A percentile compares a stretch with the other conserved stretches of the same genome.
Evolutionary conservation across 139 green algal species (phyloP).

Genomic region (Desmodesmus armatus): DNA sequence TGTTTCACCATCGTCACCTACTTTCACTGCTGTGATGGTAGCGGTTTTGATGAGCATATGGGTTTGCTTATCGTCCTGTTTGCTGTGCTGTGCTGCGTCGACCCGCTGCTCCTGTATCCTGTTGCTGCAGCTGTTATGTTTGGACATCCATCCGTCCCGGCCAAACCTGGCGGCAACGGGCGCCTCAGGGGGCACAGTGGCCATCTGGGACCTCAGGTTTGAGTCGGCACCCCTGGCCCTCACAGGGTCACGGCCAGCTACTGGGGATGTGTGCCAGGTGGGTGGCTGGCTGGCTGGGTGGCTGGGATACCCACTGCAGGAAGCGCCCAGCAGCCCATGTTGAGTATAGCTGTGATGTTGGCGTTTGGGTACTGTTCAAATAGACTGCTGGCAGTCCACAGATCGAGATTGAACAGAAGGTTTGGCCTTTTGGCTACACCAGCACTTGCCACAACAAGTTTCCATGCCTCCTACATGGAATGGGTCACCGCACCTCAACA

Average conservation of each 20-base stretch:
- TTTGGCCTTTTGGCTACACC: neutral
- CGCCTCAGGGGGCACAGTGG: slow-evolving; percentile 50
- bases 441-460: no score
- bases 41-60: no score
- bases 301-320: neutral
- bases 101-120: neutral
- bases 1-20: no score
- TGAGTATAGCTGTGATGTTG: neutral
- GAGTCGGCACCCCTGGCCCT: slow-evolving; percentile 27
- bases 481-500: no score
- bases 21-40: no score
- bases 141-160: slow-evolving; percentile 65
- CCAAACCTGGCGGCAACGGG: slow-evolving; percentile 67
- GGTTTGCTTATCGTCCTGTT: no score
- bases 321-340: no score
- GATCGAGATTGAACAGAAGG: neutral
- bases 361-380: neutral
- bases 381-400: neutral
- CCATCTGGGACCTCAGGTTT: slow-evolving; percentile 74
- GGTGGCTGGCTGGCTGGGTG: neutral
- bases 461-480: no score
- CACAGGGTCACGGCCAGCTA: neutral
- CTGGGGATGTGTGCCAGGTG: slow-evolving; percentile 64
- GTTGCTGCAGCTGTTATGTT: slow-evolving; percentile 46
- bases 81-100: no score